Evolutionary conservation across 1,139 yeast genomes (phyloP).

Genomic region (Hanseniaspora sp.): DNA sequence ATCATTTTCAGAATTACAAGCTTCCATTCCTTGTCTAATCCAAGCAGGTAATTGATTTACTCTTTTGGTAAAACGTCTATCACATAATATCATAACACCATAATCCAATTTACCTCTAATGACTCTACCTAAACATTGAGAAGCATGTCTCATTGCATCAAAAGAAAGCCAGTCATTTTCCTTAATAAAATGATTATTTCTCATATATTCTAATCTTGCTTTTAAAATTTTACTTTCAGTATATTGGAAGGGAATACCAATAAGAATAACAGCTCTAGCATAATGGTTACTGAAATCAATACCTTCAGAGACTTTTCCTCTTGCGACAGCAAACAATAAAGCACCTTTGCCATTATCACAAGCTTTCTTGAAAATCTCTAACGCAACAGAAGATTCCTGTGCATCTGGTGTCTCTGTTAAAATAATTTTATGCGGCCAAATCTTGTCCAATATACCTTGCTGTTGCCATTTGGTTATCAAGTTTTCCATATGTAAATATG

Average conservation of each 20-base stretch:
- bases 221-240: constrained; percentile 92
- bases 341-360: constrained; percentile 98
- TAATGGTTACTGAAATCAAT: constrained; percentile 98
- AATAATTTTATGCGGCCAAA: constrained; percentile 91
- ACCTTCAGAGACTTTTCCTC: constrained; percentile 98
- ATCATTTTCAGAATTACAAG: constrained; percentile 37
- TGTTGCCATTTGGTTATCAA: constrained; percentile 97
- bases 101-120: constrained; percentile 95
- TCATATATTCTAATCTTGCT: constrained; percentile 82
- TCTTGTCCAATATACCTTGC: constrained; percentile 95
- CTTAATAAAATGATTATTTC: constrained; percentile 84
- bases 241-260: constrained; percentile 97
- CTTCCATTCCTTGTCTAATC: constrained; percentile 74
- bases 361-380: constrained; percentile 91
- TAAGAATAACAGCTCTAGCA: constrained; percentile 95
- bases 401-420: constrained; percentile 99
- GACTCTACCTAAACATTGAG: constrained; percentile 95
- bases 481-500: constrained; percentile 93
- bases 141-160: constrained; percentile 99
- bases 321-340: constrained; percentile 86
- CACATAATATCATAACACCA: constrained; percentile 97
- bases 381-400: constrained; percentile 89
- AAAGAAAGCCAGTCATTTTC: constrained; percentile 91
- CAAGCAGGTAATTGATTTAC: constrained; percentile 86
- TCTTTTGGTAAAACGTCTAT: constrained; percentile 78